Evolutionary conservation across 345 rosid genomes (phyloP).

Genomic region (Eucalyptus brandiana): DNA sequence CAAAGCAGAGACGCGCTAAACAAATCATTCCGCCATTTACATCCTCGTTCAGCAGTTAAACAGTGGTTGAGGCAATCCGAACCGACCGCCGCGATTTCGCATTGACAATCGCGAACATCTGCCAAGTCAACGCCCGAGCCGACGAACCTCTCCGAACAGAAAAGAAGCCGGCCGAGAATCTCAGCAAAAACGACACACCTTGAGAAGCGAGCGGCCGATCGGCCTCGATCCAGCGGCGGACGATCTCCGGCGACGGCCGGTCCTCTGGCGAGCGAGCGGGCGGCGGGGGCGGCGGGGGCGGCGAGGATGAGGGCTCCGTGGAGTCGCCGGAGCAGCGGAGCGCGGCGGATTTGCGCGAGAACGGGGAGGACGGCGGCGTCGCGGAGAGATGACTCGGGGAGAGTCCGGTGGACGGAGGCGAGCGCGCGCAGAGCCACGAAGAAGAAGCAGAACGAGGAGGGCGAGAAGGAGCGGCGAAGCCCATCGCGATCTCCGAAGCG

Average conservation of each 20-base stretch:
- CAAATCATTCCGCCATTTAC: not conserved
- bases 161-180: not conserved
- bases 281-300: constrained; percentile 4
- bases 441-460: not conserved
- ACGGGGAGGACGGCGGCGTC: not conserved
- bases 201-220: constrained; percentile 27
- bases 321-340: constrained; percentile 14
- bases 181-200: constrained; percentile 4
- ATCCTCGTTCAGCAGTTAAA: not conserved
- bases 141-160: not conserved
- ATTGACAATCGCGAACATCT: not conserved
- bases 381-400: not conserved
- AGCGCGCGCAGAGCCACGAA: not conserved
- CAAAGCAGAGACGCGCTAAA: not conserved
- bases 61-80: not conserved
- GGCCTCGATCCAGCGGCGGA: constrained; percentile 58
- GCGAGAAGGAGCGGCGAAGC: not conserved
- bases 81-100: not conserved
- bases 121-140: not conserved
- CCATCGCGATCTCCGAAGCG: not conserved
- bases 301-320: not conserved
- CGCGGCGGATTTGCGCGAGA: not conserved
- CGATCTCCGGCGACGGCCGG: constrained; percentile 12
- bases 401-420: not conserved
- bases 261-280: constrained; percentile 8